Conservation (phyloP, 2,329 filamentous ascomycete species). For the Exophiala lecanii-corni region DNA sequence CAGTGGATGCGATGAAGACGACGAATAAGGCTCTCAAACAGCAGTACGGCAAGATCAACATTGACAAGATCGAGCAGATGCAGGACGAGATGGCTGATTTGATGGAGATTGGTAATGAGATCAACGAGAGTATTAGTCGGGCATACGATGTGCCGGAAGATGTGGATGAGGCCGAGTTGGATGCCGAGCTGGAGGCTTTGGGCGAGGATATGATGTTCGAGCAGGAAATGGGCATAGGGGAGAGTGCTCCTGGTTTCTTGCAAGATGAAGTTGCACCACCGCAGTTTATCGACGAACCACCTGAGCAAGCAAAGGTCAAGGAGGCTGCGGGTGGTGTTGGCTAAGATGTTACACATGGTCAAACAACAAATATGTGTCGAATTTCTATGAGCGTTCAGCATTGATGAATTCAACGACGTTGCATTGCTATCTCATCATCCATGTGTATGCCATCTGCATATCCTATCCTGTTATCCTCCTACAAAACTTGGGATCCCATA, state of each 20-base stretch:
- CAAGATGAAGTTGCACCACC: slow-evolving; percentile 77
- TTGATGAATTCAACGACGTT: no score
- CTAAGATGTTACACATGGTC: background rate
- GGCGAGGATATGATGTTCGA: slow-evolving; percentile 93
- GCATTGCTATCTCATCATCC: no score
- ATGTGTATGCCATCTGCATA: no score
- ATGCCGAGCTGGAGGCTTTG: slow-evolving; percentile 91
- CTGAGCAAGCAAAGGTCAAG: slow-evolving; percentile 66
- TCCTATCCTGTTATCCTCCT: no score
- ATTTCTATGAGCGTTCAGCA: slow-evolving; percentile 3
- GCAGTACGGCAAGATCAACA: slow-evolving; percentile 95
- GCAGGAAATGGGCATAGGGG: slow-evolving; percentile 52
- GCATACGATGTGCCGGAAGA: slow-evolving; percentile 96
- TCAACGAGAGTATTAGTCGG: slow-evolving; percentile 86
- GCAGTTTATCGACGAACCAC: slow-evolving; percentile 89
- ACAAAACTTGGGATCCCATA: no score
- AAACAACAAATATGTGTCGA: background rate
- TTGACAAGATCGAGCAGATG: slow-evolving; percentile 94
- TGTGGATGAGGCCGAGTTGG: slow-evolving; percentile 91
- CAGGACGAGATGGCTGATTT: slow-evolving; percentile 99
- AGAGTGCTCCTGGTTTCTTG: slow-evolving; percentile 74
- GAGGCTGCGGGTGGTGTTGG: slow-evolving; percentile 50
- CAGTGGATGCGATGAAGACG: slow-evolving; percentile 94
- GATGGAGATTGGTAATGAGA: slow-evolving; percentile 96
- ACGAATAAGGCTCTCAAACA: slow-evolving; percentile 88